Evolutionary conservation across 345 rosid species (phyloP).

Genomic region (Eucalyptus lansdowneana): DNA sequence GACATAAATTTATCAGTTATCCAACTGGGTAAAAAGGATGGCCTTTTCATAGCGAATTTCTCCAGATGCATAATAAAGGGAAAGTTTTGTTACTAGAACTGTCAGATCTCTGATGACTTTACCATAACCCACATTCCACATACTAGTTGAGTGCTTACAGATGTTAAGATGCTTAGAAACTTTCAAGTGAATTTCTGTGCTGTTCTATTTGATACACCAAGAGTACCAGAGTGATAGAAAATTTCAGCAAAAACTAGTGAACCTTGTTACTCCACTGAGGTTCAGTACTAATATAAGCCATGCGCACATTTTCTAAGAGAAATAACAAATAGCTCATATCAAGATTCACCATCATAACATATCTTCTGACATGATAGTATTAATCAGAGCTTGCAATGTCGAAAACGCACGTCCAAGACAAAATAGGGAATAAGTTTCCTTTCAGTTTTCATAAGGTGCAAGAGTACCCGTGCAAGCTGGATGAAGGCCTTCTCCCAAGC

Average conservation of each 20-base stretch:
- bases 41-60: background rate
- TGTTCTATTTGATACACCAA: background rate
- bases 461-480: slow-evolving; percentile 67
- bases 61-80: background rate
- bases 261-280: background rate
- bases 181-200: background rate
- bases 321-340: background rate
- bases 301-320: background rate
- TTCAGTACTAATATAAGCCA: background rate
- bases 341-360: background rate
- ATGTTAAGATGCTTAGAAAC: background rate
- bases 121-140: background rate
- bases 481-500: slow-evolving; percentile 98
- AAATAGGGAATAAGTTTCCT: background rate
- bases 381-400: background rate
- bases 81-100: background rate
- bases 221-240: background rate
- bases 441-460: background rate
- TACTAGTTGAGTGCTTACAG: background rate
- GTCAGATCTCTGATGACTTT: background rate
- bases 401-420: background rate
- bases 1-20: background rate
- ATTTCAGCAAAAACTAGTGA: background rate
- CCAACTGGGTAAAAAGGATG: background rate
- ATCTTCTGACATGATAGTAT: background rate